A percentile compares a stretch with the other conserved stretches of the same genome.
phyloP scores from a whole-genome alignment of 2,329 filamentous ascomycete genomes.

The Davidsoniella eucalypti region DNA sequence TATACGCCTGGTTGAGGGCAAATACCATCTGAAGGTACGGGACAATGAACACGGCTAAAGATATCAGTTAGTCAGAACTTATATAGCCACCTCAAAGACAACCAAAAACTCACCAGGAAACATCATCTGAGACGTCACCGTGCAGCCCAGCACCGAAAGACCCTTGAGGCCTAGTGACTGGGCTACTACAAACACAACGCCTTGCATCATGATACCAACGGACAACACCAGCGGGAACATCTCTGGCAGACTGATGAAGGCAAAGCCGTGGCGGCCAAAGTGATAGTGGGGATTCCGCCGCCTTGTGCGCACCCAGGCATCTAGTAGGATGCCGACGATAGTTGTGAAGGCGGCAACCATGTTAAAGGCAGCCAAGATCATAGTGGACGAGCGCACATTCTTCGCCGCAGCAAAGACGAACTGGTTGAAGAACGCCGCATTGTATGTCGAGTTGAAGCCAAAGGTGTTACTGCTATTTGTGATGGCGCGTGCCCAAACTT shows the following conservation, averaged over 20 bases:
- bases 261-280: conserved; percentile 21
- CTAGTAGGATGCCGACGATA: conserved; percentile 38
- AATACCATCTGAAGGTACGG: conserved; percentile 51
- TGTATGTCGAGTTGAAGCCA: conserved; percentile 26
- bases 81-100: background rate
- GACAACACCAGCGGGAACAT: conserved; percentile 40
- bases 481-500: conserved; percentile 6
- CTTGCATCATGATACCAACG: conserved; percentile 40
- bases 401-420: conserved; percentile 36
- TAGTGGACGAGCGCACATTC: conserved; percentile 43
- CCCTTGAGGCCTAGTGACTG: conserved; percentile 38
- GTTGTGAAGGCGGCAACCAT: conserved; percentile 39
- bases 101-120: conserved; percentile 33
- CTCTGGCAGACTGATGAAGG: conserved; percentile 30
- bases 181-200: conserved; percentile 37
- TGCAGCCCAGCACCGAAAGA: conserved; percentile 35
- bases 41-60: conserved; percentile 43
- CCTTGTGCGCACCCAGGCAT: conserved; percentile 32
- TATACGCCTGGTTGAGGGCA: conserved; percentile 41
- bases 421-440: conserved; percentile 28
- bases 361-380: conserved; percentile 46
- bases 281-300: conserved; percentile 24
- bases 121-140: conserved; percentile 38
- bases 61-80: background rate
- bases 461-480: conserved; percentile 12